A percentile compares a stretch with the other conserved stretches of the same genome.
Evolutionary conservation across 768 basidiomycete genomes (phyloP).

Genomic region (Candolleomyces eurysporus): DNA sequence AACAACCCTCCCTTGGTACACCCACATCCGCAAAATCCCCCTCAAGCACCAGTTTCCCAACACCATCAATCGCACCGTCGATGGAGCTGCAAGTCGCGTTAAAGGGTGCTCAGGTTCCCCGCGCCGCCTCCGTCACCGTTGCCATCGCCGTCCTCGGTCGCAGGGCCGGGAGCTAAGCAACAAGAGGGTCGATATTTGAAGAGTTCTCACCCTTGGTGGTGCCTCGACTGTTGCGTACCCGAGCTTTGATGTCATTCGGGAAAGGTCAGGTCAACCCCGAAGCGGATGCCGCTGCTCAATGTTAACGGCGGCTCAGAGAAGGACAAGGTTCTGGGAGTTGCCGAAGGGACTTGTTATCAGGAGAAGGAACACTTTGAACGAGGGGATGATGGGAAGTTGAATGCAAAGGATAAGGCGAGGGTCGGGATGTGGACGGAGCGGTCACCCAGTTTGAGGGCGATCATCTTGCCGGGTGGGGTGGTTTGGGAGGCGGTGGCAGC

Average conservation of each 20-base stretch:
- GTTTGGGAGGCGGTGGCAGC: neutral
- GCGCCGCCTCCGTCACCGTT: neutral
- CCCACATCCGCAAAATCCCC: conserved; percentile 28
- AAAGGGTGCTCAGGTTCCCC: neutral
- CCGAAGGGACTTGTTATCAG: neutral
- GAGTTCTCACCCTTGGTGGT: neutral
- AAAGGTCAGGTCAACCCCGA: neutral
- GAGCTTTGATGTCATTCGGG: neutral
- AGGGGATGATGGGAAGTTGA: neutral
- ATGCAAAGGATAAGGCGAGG: conserved; percentile 8
- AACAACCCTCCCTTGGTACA: conserved; percentile 37
- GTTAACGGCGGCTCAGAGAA: no score
- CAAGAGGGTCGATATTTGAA: neutral
- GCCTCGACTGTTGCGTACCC: neutral
- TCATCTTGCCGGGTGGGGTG: conserved; percentile 8
- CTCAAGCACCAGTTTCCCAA: conserved; percentile 17
- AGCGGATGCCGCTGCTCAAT: no score
- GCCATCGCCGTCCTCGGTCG: no score
- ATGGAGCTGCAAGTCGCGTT: neutral
- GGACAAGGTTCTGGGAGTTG: no score
- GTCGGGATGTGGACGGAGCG: conserved; percentile 12
- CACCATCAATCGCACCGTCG: neutral
- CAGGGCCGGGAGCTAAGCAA: neutral
- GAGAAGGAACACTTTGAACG: neutral
- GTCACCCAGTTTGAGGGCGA: conserved; percentile 5